Percentiles rank a stretch among this genome's conserved stretches.
These are phyloP conservation scores for Acacia melanoxylon DNA, from an alignment of 306 rosid species.

Conservation along the genomic window DNA sequence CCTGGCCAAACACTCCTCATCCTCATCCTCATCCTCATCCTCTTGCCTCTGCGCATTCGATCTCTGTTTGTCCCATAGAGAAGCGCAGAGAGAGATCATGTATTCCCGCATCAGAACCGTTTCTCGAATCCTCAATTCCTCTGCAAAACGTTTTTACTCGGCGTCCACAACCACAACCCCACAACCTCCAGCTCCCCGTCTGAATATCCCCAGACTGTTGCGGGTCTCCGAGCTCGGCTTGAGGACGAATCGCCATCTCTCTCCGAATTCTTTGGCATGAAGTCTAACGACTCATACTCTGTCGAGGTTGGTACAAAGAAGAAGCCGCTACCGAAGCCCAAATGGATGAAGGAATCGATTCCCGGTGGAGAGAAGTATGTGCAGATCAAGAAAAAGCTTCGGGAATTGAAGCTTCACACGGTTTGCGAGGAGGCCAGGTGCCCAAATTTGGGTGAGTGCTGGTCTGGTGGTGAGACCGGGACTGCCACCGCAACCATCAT, in stretches of 20 bases:
- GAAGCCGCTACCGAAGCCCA: slow-evolving; percentile 94
- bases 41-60: background rate
- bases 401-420: slow-evolving; percentile 91
- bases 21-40: slow-evolving; percentile 10
- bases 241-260: slow-evolving; percentile 65
- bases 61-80: background rate
- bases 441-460: slow-evolving; percentile 96
- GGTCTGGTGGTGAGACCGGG: slow-evolving; percentile 99
- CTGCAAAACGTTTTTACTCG: slow-evolving; percentile 43
- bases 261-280: slow-evolving; percentile 53
- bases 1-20: background rate
- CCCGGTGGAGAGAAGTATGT: slow-evolving; percentile 97
- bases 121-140: slow-evolving; percentile 35
- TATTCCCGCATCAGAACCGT: slow-evolving; percentile 33
- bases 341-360: slow-evolving; percentile 96
- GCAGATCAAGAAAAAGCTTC: slow-evolving; percentile 94
- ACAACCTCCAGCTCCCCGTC: slow-evolving; percentile 31
- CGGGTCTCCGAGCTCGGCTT: slow-evolving; percentile 76
- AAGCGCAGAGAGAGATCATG: slow-evolving; percentile 33
- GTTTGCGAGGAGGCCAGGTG: slow-evolving; percentile 96
- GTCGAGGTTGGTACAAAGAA: slow-evolving; percentile 98
- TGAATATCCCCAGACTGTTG: slow-evolving; percentile 66
- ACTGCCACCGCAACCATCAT: slow-evolving; percentile 98
- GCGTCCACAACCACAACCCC: slow-evolving; percentile 34
- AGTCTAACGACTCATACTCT: slow-evolving; percentile 59